A percentile compares a stretch with the other conserved stretches of the same genome.
Conservation (phyloP, 2,329 filamentous ascomycete species). For the Dactylellina drechsleri region DNA sequence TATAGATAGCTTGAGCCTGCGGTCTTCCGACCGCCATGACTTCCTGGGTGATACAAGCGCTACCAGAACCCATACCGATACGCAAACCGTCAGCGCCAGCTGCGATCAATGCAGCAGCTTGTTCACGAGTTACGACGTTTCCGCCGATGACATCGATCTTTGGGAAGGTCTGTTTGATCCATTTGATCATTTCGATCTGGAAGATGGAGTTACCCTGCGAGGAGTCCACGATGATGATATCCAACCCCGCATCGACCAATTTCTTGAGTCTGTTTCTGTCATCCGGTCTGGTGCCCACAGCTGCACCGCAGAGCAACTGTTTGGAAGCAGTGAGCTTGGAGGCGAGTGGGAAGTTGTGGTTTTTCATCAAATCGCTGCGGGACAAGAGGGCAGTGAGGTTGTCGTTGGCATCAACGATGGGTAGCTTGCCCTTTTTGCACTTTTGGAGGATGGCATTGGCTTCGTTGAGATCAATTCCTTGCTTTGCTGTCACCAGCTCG, state of each 20-base stretch:
- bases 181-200: constrained; percentile 98
- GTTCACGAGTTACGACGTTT: constrained; percentile 97
- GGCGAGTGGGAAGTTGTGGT: constrained; percentile 93
- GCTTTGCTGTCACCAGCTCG: constrained; percentile 85
- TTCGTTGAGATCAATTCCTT: constrained; percentile 83
- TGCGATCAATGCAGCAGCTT: constrained; percentile 89
- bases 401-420: constrained; percentile 83
- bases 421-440: constrained; percentile 98
- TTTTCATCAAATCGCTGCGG: constrained; percentile 97
- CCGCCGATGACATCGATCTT: constrained; percentile 93
- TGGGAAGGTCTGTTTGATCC: constrained; percentile 87
- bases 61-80: constrained; percentile 98
- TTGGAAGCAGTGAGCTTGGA: constrained; percentile 97
- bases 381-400: constrained; percentile 93
- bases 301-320: constrained; percentile 93
- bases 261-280: constrained; percentile 87
- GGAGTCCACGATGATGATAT: constrained; percentile 94
- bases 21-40: constrained; percentile 99
- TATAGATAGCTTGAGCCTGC: constrained; percentile 91
- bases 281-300: constrained; percentile 92
- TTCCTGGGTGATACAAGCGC: constrained; percentile 98
- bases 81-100: constrained; percentile 95
- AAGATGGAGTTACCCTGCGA: constrained; percentile 99
- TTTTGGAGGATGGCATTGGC: constrained; percentile 92
- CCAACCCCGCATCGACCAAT: constrained; percentile 92